A percentile compares a stretch with the other conserved stretches of the same genome.
phyloP scores from a whole-genome alignment of 208 protist genomes.

The Vickermania ingenoplastis region DNA sequence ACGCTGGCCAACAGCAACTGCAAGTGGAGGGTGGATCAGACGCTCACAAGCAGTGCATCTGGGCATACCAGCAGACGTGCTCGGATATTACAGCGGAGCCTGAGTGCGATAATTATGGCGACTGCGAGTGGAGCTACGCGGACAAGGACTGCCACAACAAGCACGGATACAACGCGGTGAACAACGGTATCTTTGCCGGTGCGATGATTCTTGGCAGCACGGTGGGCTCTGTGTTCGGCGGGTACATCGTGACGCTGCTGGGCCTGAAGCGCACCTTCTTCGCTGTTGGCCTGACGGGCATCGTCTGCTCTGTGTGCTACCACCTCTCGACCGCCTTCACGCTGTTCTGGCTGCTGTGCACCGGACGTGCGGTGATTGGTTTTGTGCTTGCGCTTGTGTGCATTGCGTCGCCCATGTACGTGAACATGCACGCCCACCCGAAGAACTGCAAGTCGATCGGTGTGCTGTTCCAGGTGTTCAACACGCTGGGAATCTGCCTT shows the following conservation, averaged over 20 bases:
- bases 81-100: background rate
- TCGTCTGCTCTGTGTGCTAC: constrained; percentile 10
- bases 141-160: constrained; percentile 7
- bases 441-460: constrained; percentile 15
- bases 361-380: constrained; percentile 19
- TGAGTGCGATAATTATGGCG: constrained; percentile 2
- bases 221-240: constrained; percentile 23
- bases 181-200: constrained; percentile 22
- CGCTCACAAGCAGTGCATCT: constrained; percentile 4
- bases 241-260: constrained; percentile 11
- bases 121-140: constrained; percentile 11
- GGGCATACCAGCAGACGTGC: background rate
- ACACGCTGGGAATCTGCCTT: constrained; percentile 19
- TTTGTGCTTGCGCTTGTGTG: constrained; percentile 16
- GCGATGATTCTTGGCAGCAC: constrained; percentile 23
- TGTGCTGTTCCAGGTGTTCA: constrained; percentile 26
- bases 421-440: constrained; percentile 12
- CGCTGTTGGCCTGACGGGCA: constrained; percentile 10
- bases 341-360: constrained; percentile 18
- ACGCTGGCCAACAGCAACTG: constrained; percentile 11
- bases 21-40: constrained; percentile 1
- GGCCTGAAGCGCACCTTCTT: constrained; percentile 17
- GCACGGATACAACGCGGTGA: constrained; percentile 11
- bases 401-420: constrained; percentile 19
- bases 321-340: constrained; percentile 18